These are phyloP conservation scores for Bruguiera parviflora DNA, from an alignment of 345 rosid genomes.

Conservation along the genomic window DNA sequence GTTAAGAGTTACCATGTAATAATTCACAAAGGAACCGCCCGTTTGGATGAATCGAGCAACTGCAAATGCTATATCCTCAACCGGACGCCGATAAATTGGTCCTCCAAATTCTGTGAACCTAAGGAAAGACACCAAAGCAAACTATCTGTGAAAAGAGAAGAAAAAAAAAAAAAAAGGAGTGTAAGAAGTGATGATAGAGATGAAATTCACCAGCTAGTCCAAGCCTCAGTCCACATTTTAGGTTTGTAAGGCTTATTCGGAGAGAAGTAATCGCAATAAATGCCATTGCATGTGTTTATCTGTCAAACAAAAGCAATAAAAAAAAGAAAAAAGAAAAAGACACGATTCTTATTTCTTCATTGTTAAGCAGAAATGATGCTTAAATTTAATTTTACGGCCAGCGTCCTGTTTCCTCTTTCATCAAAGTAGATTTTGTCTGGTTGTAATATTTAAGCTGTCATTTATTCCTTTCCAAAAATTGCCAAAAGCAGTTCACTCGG, in stretches of 20 bases:
- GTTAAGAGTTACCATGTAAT: slow-evolving; percentile 27
- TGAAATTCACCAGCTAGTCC: slow-evolving; percentile 26
- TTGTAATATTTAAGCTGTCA: too few relatives aligned
- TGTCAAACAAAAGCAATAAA: neutral
- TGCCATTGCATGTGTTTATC: slow-evolving; percentile 33
- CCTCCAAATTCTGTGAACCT: slow-evolving; percentile 34
- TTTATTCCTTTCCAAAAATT: too few relatives aligned
- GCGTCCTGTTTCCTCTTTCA: too few relatives aligned
- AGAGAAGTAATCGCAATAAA: slow-evolving; percentile 28
- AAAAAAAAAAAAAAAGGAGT: too few relatives aligned
- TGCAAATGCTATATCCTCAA: slow-evolving; percentile 29
- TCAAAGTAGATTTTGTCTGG: too few relatives aligned
- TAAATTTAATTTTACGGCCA: neutral
- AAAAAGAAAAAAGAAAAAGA: neutral
- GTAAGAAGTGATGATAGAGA: neutral
- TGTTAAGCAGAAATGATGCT: neutral
- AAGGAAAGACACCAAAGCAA: neutral
- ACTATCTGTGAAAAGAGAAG: too few relatives aligned
- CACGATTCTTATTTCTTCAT: neutral
- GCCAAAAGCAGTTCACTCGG: too few relatives aligned
- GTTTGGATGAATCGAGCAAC: slow-evolving; percentile 32
- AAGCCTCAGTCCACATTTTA: slow-evolving; percentile 34
- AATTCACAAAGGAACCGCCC: slow-evolving; percentile 32
- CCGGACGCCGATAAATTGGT: slow-evolving; percentile 27
- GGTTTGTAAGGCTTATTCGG: slow-evolving; percentile 36